phyloP scores from a whole-genome alignment of 306 rosid species.

The Castanea sativa region DNA sequence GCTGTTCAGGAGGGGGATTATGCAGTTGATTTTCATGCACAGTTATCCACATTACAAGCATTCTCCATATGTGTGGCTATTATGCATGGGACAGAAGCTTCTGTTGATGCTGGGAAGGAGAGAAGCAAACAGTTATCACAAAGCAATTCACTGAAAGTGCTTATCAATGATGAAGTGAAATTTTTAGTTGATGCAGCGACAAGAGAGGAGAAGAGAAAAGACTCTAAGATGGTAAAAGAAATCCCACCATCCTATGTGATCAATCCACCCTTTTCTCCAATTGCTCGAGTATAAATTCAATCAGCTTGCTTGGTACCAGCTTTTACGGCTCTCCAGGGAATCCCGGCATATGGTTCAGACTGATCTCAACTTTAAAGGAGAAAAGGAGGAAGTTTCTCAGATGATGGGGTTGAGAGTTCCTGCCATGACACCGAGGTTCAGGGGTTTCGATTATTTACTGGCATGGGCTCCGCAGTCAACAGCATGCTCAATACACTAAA shows the following conservation, averaged over 20 bases:
- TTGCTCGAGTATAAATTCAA: constrained; percentile 55
- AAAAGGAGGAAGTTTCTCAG: constrained; percentile 13
- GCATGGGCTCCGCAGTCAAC: neutral
- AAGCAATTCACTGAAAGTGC: constrained; percentile 64
- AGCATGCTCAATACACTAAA: constrained; percentile 24
- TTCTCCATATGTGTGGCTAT: constrained; percentile 84
- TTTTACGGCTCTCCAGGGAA: constrained; percentile 2
- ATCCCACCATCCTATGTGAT: constrained; percentile 54
- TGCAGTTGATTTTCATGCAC: constrained; percentile 87
- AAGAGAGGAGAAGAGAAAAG: constrained; percentile 46
- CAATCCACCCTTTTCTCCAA: constrained; percentile 86
- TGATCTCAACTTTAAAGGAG: constrained; percentile 11
- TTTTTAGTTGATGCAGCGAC: constrained; percentile 56
- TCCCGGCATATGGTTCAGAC: constrained; percentile 10
- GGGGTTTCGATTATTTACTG: neutral
- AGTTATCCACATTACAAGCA: constrained; percentile 78
- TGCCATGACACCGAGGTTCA: neutral
- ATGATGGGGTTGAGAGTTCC: neutral
- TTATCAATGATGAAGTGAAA: constrained; percentile 65
- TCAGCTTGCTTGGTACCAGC: constrained; percentile 6
- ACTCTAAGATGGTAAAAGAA: constrained; percentile 49
- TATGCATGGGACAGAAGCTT: constrained; percentile 67
- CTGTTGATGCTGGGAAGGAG: constrained; percentile 22
- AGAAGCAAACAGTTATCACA: constrained; percentile 46
- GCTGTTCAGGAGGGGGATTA: constrained; percentile 71